A percentile compares a stretch with the other conserved stretches of the same genome.
These are phyloP conservation scores for Besnoitia besnoiti DNA, from an alignment of 169 alveolate genomes.

Conservation along the genomic window DNA sequence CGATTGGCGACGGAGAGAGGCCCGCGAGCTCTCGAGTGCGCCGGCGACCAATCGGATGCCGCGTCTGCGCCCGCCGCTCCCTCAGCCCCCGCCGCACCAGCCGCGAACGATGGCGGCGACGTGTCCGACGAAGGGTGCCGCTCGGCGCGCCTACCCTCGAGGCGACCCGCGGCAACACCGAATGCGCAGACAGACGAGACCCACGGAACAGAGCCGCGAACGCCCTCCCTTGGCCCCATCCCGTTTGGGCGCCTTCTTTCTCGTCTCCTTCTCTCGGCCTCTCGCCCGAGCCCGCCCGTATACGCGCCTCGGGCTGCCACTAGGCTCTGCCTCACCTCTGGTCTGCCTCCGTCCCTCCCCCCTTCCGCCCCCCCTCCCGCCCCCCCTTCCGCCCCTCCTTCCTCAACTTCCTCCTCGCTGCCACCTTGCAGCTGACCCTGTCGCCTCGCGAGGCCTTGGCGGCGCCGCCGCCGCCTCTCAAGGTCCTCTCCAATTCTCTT, in stretches of 20 bases:
- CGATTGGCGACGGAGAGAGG: no score
- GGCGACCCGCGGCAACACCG: conserved; percentile 2
- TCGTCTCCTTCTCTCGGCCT: neutral
- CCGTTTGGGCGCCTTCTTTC: neutral
- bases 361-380: neutral
- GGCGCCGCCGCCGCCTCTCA: conserved; percentile 35
- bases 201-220: neutral
- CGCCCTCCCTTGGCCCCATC: neutral
- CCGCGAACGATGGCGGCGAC: neutral
- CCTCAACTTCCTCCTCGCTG: neutral
- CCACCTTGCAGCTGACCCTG: no score
- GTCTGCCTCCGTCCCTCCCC: conserved; percentile 9
- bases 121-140: neutral
- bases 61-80: no score
- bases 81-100: no score
- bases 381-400: neutral
- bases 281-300: conserved; percentile 35
- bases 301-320: neutral
- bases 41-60: no score
- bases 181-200: neutral
- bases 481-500: conserved; percentile 38
- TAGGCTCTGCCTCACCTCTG: no score
- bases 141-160: neutral
- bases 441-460: neutral
- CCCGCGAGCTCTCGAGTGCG: no score